Conservation (phyloP, 441 rosid species). For the Aleurites moluccanus region DNA sequence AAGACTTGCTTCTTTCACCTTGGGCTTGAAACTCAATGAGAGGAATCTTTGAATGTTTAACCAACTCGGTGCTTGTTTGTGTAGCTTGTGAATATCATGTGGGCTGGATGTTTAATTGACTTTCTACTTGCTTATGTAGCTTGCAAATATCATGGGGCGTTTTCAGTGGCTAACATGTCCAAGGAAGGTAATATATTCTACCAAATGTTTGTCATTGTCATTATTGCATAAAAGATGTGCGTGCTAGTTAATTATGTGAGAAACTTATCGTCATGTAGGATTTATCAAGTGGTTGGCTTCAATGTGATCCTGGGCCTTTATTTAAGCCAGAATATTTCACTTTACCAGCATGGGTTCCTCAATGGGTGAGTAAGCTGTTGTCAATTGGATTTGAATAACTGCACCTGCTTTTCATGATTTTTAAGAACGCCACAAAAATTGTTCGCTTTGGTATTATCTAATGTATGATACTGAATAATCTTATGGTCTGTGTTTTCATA, state of each 20-base stretch:
- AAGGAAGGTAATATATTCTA: constrained; percentile 60
- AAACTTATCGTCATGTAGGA: constrained; percentile 49
- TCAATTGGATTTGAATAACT: background rate
- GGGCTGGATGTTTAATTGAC: constrained; percentile 20
- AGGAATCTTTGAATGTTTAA: background rate
- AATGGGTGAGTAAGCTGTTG: constrained; percentile 51
- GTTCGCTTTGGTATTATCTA: background rate
- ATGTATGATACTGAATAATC: background rate
- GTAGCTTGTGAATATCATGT: constrained; percentile 88
- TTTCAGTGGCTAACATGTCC: constrained; percentile 92
- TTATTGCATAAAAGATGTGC: constrained; percentile 7
- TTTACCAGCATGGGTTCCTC: constrained; percentile 60
- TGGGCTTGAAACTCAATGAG: background rate
- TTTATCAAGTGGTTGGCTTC: constrained; percentile 85
- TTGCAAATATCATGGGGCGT: constrained; percentile 84
- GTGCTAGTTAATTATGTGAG: constrained; percentile 5
- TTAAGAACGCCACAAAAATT: background rate
- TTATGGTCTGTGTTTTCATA: background rate
- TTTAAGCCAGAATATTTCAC: constrained; percentile 65
- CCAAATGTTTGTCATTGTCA: constrained; percentile 7
- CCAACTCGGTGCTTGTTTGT: constrained; percentile 17
- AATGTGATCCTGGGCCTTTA: constrained; percentile 88
- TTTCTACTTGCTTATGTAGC: constrained; percentile 47
- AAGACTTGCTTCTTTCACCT: background rate
- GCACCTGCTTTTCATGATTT: background rate